Conservation (phyloP, 2,329 filamentous ascomycete species). For the Alternaria sp. region DNA sequence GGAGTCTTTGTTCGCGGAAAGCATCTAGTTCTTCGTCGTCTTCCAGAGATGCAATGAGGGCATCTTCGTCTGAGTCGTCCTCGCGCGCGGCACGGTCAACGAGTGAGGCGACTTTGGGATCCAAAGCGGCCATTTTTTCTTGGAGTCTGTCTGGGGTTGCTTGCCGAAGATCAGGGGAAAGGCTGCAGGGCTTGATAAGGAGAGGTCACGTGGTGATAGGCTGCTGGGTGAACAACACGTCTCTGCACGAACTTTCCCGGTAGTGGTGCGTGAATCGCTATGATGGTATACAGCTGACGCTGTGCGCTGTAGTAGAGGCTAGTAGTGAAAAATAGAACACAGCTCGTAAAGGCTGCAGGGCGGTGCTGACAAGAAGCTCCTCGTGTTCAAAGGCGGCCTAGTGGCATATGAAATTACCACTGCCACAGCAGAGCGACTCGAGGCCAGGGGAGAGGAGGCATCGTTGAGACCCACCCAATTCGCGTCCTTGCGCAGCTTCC, state of each 20-base stretch:
- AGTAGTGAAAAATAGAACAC: slow-evolving; percentile 17
- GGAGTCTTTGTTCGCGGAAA: slow-evolving; percentile 65
- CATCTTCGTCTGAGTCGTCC: slow-evolving; percentile 65
- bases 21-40: slow-evolving; percentile 62
- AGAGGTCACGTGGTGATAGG: slow-evolving; percentile 29
- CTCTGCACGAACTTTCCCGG: background rate
- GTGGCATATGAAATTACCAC: slow-evolving; percentile 42
- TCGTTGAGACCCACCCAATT: slow-evolving; percentile 35
- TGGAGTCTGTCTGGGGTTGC: slow-evolving; percentile 21
- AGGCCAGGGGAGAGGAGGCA: slow-evolving; percentile 40
- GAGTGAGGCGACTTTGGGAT: slow-evolving; percentile 61
- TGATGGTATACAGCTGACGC: background rate
- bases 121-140: slow-evolving; percentile 56
- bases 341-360: slow-evolving; percentile 15
- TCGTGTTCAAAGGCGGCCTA: slow-evolving; percentile 35
- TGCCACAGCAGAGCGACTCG: slow-evolving; percentile 23
- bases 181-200: slow-evolving; percentile 22
- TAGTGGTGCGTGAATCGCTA: background rate
- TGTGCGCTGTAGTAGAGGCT: background rate
- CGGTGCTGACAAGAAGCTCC: slow-evolving; percentile 31
- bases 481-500: slow-evolving; percentile 42
- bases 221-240: slow-evolving; percentile 5
- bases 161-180: slow-evolving; percentile 31
- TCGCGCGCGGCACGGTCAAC: slow-evolving; percentile 55
- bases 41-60: slow-evolving; percentile 67